A percentile compares a stretch with the other conserved stretches of the same genome.
phyloP scores from a whole-genome alignment of 1,139 yeast species.

The Kazachstania sp. region DNA sequence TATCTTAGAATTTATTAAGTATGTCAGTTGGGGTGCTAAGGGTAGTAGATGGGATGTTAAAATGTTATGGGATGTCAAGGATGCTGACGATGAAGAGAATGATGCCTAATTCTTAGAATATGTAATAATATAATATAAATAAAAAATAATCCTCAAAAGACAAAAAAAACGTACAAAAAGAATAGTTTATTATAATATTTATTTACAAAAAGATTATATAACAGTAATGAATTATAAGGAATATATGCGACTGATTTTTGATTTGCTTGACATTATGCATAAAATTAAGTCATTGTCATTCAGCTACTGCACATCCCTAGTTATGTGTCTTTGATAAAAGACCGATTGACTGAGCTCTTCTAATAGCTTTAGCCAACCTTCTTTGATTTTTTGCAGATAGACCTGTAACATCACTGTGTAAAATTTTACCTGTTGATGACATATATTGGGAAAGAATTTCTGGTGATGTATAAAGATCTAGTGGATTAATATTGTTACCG shows the following conservation, averaged over 20 bases:
- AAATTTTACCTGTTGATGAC: conserved; percentile 56
- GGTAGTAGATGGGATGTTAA: conserved; percentile 91
- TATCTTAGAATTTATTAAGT: conserved; percentile 83
- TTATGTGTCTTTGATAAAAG: conserved; percentile 54
- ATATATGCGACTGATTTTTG: neutral
- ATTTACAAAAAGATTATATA: neutral
- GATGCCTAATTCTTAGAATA: neutral
- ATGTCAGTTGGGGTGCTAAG: conserved; percentile 78
- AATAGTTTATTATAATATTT: neutral
- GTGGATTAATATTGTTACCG: conserved; percentile 46
- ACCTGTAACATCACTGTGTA: conserved; percentile 61
- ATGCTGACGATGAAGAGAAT: conserved; percentile 31
- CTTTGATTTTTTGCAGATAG: conserved; percentile 54
- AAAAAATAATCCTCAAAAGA: neutral
- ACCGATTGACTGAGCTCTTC: conserved; percentile 63
- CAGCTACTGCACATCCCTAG: neutral
- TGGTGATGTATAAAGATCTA: conserved; percentile 59
- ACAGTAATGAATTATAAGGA: neutral
- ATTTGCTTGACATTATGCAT: no score
- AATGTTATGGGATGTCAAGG: conserved; percentile 68
- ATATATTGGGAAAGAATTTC: conserved; percentile 51
- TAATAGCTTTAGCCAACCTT: conserved; percentile 55
- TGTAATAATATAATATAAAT: neutral
- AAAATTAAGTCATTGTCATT: no score
- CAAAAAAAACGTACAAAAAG: neutral